Evolutionary conservation across 2,329 filamentous ascomycete genomes (phyloP).

Genomic region (Sporothrix protearum): DNA sequence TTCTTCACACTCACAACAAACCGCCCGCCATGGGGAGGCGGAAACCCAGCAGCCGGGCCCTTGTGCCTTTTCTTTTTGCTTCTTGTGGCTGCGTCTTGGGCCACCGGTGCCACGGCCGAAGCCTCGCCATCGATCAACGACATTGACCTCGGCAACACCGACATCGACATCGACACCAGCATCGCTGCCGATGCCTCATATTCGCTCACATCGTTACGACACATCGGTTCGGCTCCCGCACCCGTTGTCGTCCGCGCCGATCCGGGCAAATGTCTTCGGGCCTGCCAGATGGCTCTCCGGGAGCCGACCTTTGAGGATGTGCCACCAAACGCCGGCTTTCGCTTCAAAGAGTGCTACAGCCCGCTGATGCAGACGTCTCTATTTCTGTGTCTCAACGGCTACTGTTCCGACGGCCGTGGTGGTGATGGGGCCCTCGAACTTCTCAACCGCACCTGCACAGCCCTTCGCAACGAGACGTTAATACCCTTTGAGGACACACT

Average conservation of each 20-base stretch:
- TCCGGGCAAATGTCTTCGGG: conserved; percentile 1
- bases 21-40: background rate
- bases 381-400: conserved; percentile 39
- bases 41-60: background rate
- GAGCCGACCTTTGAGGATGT: conserved; percentile 19
- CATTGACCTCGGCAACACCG: background rate
- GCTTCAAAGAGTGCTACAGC: conserved; percentile 22
- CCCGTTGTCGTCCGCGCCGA: conserved; percentile 16
- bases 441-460: conserved; percentile 39
- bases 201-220: background rate
- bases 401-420: conserved; percentile 33
- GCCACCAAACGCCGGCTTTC: background rate
- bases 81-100: background rate
- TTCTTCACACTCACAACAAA: background rate
- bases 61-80: background rate
- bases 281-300: conserved; percentile 23
- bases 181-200: background rate
- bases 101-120: background rate
- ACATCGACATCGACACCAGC: background rate
- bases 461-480: conserved; percentile 30
- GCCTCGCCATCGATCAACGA: background rate
- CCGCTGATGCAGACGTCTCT: conserved; percentile 28
- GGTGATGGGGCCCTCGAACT: conserved; percentile 31
- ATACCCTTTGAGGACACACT: conserved; percentile 37
- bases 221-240: background rate